Evolutionary conservation across 805 yeast genomes (phyloP), one percentile per base, ranked within the genome.

Genomic region (Nakazawaea wyomingensis): DNA sequence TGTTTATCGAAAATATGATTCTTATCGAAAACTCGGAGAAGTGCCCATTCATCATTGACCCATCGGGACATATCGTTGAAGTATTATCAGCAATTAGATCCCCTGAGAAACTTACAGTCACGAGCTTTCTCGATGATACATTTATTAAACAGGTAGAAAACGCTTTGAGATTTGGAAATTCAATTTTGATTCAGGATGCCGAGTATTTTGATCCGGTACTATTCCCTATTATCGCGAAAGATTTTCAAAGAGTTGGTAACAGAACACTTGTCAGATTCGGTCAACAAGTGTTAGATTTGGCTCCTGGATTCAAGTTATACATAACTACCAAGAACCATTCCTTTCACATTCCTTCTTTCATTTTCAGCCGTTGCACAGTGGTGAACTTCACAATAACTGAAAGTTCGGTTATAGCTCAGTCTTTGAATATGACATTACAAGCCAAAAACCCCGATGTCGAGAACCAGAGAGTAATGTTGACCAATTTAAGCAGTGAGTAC

Each of bases 141-240:
- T 85, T 81, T 56, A 56, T 74, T 3, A 81, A 79, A 49, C 83
- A 78, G 34, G 54, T 91, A 13, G 96, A 89, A 56, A 84, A 87
- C 53, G 82, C 95, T 0, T 56, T 90, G 21, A 67, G 93, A 49
- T 90, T 90, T 68, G 97, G 98, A 4, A 88, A 86, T 2, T 53
- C 75, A 1, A 64, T 91, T 6, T 55, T 90, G 11, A 70, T 91
- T 14, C 78, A 78, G 50, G 91, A 91, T 61, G 89, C 90, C 3
- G 97, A 91, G 54, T 64, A 72, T 50, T 80, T 75, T 54, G 91
- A 91, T 56, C 95, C 96, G 0, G 62, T 85, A 6, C 55, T 91
- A 9, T 75, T 75, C 44, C 69, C 83, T 0, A 60, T 91, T 1
- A 59, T 91, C 37, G 69, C 76, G 36, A 66, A 68, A 26, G 95